Evolutionary conservation across 2,329 filamentous ascomycete species (phyloP), one percentile per base, ranked within the genome.

Genomic region (Cercospora berteroae): DNA sequence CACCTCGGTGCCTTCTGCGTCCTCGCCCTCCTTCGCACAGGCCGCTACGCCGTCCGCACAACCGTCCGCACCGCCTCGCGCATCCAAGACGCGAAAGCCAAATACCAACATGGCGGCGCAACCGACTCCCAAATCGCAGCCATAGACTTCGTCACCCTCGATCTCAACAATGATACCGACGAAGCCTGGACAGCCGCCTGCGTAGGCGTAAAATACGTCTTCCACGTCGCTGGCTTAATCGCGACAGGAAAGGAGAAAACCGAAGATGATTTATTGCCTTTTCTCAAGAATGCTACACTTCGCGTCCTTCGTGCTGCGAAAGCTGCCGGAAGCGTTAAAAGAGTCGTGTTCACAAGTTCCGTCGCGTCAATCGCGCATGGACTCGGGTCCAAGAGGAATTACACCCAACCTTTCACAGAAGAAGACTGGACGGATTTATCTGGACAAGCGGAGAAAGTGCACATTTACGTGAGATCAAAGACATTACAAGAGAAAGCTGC

Each of bases 371-470:
- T 71, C 13, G 69, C 67, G 33, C 67, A 71, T 23, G 69, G 69
- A 8, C 65, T 69, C 29, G 69, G 69, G 10, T 48, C 56, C 33
- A 44, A 61, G 57, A 63, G 69, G 1, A 55, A 58, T 25, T 69
- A 66, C 20, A 56, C 65, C 1, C 29, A 67, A 33, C 69, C 69
- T 31, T 69, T 71, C 27, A 66, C 67, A 1, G 69, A 71, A 60
- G 60, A 66, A 6, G 69, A 71, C 27, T 71, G 69, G 69, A 69
- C 69, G 16, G 69, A 71, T 66, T 42, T 71, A 12, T 66, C 65
- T 8, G 65, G 64, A 13, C 50, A 62, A 31, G 69, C 67, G 48
- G 69, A 71, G 67, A 69, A 69, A 12, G 25, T 71, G 20, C 69
- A 71, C 16, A 63, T 71, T 20, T 71, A 71, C 23, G 59, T 67